Base-by-base conservation (phyloP, 345 rosid species). In the Euclidium syriacum region DNA sequence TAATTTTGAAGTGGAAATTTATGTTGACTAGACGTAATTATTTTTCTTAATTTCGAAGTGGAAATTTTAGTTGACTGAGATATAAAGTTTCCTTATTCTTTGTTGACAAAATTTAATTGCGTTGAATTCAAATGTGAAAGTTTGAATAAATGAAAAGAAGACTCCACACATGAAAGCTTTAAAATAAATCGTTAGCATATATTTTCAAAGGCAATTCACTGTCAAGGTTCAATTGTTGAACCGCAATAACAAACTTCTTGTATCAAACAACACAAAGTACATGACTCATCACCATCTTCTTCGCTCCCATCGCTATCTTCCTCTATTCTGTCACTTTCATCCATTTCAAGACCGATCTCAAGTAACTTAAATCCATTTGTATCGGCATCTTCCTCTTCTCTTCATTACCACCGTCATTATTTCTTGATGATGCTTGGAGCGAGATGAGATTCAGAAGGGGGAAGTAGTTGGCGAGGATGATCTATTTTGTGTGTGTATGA, bases 241-340 rank as follows among this genome's bases (percentile, higher is more conserved):
- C 92, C 43, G 96, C 96, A 1, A 61, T 54, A 34, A 88, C 83
- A 74, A 88, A 88, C 73, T 83, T 81, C 81, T 54, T 64, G 42
- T 85, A 75, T 92, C 96, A 88, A 40, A 85, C 87, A 59, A 88
- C 87, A 19, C 96, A 81, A 60, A 38, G 48, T 52, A 3, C 81
- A 75, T 6, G 81, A 48, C 3, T 85, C 87, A n/a, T 80, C 87
- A 57, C 74, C 77, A 43, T 83, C 91, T 5, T 58, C 44, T 43
- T 56, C 83, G 44, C 75, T 70, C 52, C 78, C 85, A 16, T 83
- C 88, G 16, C 35, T n/a, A n/a, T n/a, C n/a, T n/a, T n/a, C n/a
- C n/a, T n/a, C n/a, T n/a, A n/a, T n/a, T n/a, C n/a, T n/a, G n/a
- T n/a, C n/a, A n/a, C n/a, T n/a, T n/a, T n/a, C n/a, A n/a, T n/a